These are phyloP conservation scores for Chamaecrista fasciculata DNA, from an alignment of 306 rosid genomes.

Conservation along the genomic window DNA sequence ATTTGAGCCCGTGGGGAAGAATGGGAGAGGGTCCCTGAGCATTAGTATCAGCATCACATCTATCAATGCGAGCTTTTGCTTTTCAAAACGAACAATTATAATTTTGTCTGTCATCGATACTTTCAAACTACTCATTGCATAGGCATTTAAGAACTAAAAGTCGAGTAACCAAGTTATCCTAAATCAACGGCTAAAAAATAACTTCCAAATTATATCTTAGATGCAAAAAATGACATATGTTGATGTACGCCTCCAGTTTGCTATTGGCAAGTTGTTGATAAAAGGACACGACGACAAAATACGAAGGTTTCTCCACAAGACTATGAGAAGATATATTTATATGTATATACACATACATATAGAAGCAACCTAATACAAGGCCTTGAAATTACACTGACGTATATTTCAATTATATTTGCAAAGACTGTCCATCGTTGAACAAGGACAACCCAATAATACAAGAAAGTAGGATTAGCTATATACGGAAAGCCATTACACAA, in stretches of 20 bases:
- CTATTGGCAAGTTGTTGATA: not conserved
- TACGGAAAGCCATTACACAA: slow-evolving; percentile 41
- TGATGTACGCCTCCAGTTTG: not conserved
- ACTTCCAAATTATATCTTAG: not conserved
- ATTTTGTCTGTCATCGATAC: slow-evolving; percentile 30
- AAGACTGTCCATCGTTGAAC: slow-evolving; percentile 34
- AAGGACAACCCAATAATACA: slow-evolving; percentile 21
- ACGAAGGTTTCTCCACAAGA: not conserved
- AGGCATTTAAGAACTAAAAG: slow-evolving; percentile 18
- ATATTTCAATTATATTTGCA: slow-evolving; percentile 44
- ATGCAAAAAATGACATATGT: not conserved
- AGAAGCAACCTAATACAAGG: slow-evolving; percentile 25
- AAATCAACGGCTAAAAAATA: not conserved
- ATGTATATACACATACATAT: not conserved
- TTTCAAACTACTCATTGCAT: slow-evolving; percentile 16
- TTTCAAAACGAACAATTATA: slow-evolving; percentile 34
- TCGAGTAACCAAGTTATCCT: not conserved
- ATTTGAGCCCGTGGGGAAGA: slow-evolving; percentile 9
- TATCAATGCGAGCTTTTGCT: slow-evolving; percentile 17
- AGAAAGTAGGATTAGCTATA: slow-evolving; percentile 16
- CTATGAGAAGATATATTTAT: not conserved
- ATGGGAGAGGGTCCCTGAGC: not conserved
- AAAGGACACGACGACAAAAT: not conserved
- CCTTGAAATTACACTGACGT: slow-evolving; percentile 25
- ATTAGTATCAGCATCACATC: slow-evolving; percentile 4